Evolutionary conservation across 257 asterid species (phyloP), one percentile per base, ranked within the genome.

Genomic region (Scutellaria galericulata): DNA sequence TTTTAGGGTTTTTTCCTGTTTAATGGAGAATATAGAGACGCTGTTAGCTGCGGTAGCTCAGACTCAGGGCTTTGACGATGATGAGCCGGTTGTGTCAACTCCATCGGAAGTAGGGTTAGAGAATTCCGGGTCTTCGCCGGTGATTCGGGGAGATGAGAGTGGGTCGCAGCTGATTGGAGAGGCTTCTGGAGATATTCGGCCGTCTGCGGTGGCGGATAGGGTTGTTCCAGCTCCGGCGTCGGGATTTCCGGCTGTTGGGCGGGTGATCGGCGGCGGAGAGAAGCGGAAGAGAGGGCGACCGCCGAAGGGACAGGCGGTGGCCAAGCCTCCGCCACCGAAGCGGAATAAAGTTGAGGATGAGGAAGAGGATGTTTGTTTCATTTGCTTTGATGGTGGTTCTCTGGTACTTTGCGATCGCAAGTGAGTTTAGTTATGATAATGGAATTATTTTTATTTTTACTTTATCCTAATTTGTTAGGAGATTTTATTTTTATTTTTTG

Each of bases 361-460:
- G 81, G 97, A 87, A 48, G 99, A 91, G 60, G 99, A 94, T 56
- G 97, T 91, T 18, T 94, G 99, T 87, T 94, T 94, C 70, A 91
- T 94, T 37, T 94, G 99, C 87, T 94, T 91, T 14, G 99, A 94
- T 72, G 99, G 97, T 7, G 99, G 99, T 55, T 83, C 93, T 6
- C 86, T 94, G 9, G 97, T 94, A 12, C 90, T 94, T 44, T 94
- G 99, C 68, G 99, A 94, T 86, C 92, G 95, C 82, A 93, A 87
- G 98, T 92, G 82, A 87, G 97, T 84, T 76, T 64, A 52, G 7
- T 62, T 60, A 4, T 13, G 62, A 24, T 18, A 18, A 18, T 18
- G 18, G 18, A 18, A 18, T 18, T 18, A 18, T 18, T 18, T 18
- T 18, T 18, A 18, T 18, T 18, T 18, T 18, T 18, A 18, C 0